Conservation (phyloP, 2,329 filamentous ascomycete species). For the Chrysosporium keratinophilum region DNA sequence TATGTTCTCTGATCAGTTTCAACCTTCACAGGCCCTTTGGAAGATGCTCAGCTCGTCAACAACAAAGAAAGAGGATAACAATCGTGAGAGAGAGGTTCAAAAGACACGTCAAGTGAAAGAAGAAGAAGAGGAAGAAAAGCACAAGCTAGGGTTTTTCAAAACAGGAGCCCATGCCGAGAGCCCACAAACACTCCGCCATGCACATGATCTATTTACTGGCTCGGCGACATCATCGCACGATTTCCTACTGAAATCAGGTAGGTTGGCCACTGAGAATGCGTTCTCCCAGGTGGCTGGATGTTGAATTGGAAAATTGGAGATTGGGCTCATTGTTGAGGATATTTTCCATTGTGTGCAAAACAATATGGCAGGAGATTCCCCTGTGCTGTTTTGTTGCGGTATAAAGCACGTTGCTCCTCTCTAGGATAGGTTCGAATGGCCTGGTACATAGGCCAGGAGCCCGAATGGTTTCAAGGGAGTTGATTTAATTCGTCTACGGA, state of each 20-base stretch:
- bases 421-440: no score
- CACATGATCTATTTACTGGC: conserved; percentile 6
- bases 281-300: neutral
- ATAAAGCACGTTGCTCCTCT: no score
- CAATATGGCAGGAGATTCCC: neutral
- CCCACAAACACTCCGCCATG: neutral
- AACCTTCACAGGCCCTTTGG: neutral
- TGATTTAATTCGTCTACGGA: no score
- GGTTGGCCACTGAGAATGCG: neutral
- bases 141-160: neutral
- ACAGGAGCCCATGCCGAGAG: neutral
- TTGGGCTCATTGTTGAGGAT: neutral
- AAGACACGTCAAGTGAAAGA: conserved; percentile 4
- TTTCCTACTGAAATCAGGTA: no score
- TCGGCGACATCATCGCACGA: neutral
- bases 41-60: neutral
- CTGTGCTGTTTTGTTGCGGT: no score
- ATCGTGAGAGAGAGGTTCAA: neutral
- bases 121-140: neutral
- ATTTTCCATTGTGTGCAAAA: no score
- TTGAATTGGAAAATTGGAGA: neutral
- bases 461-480: no score
- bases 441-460: no score
- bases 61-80: neutral
- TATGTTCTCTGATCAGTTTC: neutral